Percentiles rank a stretch among this genome's conserved stretches.
Evolutionary conservation across 1,139 yeast genomes (phyloP).

Genomic region (Geotrichum siamense): DNA sequence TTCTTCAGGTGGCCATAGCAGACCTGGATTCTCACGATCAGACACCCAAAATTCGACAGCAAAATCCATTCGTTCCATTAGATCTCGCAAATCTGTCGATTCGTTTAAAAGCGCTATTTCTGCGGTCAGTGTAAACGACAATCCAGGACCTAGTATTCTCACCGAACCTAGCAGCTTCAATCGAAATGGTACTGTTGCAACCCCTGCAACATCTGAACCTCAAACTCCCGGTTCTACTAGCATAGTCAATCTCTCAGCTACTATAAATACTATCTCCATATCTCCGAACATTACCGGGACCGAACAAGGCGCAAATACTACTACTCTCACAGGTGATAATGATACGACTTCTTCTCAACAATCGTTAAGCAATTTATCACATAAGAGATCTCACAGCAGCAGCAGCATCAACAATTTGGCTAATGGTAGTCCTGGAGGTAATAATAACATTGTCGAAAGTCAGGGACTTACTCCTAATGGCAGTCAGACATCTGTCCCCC

Average conservation of each 20-base stretch:
- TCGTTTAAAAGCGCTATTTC: conserved; percentile 26
- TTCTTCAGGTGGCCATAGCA: conserved; percentile 23
- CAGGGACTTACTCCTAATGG: background rate
- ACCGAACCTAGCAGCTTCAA: conserved; percentile 9
- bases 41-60: conserved; percentile 39
- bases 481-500: conserved; percentile 6
- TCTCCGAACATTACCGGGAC: conserved; percentile 5
- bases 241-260: background rate
- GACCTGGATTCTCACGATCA: conserved; percentile 31
- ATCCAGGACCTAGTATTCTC: conserved; percentile 20
- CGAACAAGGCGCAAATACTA: background rate
- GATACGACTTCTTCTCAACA: conserved; percentile 14
- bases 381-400: conserved; percentile 1
- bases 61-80: conserved; percentile 31
- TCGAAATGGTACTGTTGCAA: conserved; percentile 1
- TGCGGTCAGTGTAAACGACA: background rate
- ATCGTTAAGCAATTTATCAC: too few relatives aligned
- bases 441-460: background rate
- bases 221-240: conserved; percentile 1
- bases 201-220: background rate
- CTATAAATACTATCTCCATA: conserved; percentile 10
- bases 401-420: conserved; percentile 6
- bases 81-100: conserved; percentile 29
- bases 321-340: conserved; percentile 19
- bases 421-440: background rate